These are phyloP conservation scores for Spergularia azorica DNA, from an alignment of 179 eudicot species.

Conservation along the genomic window DNA sequence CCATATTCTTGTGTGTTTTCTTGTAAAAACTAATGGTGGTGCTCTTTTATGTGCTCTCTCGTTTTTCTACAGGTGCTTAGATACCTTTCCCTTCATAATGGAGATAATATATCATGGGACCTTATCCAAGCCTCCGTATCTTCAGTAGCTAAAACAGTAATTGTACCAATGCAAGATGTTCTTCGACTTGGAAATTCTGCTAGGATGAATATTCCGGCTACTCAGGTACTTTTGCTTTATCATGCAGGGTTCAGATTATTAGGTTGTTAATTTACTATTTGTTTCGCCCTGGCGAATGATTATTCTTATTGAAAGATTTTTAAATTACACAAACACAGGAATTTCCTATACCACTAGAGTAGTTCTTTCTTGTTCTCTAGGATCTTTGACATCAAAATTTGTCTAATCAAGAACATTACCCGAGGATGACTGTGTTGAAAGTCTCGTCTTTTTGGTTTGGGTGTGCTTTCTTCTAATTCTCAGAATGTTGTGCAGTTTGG, in stretches of 20 bases:
- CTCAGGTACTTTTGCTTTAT: slow-evolving; percentile 53
- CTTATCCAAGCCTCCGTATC: slow-evolving; percentile 66
- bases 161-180: slow-evolving; percentile 94
- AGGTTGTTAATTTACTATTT: background rate
- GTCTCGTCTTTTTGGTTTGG: background rate
- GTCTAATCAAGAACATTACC: background rate
- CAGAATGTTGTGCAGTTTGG: slow-evolving; percentile 51
- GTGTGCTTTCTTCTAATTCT: slow-evolving; percentile 2
- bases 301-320: too few relatives aligned
- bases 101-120: slow-evolving; percentile 74
- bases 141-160: slow-evolving; percentile 83
- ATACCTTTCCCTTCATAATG: slow-evolving; percentile 59
- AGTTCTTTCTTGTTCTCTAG: background rate
- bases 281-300: background rate
- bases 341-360: background rate
- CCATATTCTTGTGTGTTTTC: background rate
- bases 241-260: background rate
- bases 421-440: background rate
- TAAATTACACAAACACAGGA: too few relatives aligned
- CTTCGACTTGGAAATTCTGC: slow-evolving; percentile 83
- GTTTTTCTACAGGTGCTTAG: slow-evolving; percentile 56
- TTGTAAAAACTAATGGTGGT: background rate
- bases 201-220: slow-evolving; percentile 97
- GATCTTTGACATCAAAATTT: background rate
- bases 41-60: background rate